A percentile compares a stretch with the other conserved stretches of the same genome.
Evolutionary conservation across 495 filamentous ascomycete genomes (phyloP).

Genomic region (Penicillium simplicissimum): DNA sequence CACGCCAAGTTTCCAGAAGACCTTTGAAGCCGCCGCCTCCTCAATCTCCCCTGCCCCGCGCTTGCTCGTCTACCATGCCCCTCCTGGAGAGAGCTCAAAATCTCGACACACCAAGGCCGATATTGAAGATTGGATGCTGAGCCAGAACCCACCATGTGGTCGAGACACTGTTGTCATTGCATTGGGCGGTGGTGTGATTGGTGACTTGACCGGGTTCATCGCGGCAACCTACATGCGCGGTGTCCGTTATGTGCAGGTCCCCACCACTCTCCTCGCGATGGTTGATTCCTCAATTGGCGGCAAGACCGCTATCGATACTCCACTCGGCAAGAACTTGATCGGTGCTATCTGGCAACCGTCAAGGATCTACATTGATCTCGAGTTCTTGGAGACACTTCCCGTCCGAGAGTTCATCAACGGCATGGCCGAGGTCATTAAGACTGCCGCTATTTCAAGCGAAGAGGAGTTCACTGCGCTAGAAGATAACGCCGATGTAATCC

Average conservation of each 20-base stretch:
- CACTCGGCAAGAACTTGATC: conserved; percentile 95
- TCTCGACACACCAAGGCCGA: conserved; percentile 88
- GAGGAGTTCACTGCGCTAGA: conserved; percentile 84
- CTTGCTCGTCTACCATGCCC: conserved; percentile 81
- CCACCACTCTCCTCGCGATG: conserved; percentile 93
- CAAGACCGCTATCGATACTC: conserved; percentile 97
- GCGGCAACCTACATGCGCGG: conserved; percentile 98
- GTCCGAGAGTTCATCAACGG: conserved; percentile 96
- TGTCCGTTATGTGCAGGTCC: conserved; percentile 93
- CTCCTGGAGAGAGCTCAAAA: conserved; percentile 92
- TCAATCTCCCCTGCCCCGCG: conserved; percentile 56
- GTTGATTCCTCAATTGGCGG: conserved; percentile 98
- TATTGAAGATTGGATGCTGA: conserved; percentile 97
- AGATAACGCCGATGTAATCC: conserved; percentile 70
- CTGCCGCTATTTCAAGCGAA: conserved; percentile 93
- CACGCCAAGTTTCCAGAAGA: conserved; percentile 69
- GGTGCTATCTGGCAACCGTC: conserved; percentile 96
- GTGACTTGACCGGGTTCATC: conserved; percentile 95
- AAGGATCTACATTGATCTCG: conserved; percentile 90
- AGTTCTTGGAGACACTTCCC: conserved; percentile 88
- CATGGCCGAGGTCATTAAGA: conserved; percentile 99
- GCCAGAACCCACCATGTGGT: conserved; percentile 73
- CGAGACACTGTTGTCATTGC: conserved; percentile 94
- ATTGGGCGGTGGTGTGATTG: conserved; percentile 95
- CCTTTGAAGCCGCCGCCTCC: conserved; percentile 62